Evolutionary conservation across 768 basidiomycete species (phyloP).

Genomic region (Leucocoprinus sp.): DNA sequence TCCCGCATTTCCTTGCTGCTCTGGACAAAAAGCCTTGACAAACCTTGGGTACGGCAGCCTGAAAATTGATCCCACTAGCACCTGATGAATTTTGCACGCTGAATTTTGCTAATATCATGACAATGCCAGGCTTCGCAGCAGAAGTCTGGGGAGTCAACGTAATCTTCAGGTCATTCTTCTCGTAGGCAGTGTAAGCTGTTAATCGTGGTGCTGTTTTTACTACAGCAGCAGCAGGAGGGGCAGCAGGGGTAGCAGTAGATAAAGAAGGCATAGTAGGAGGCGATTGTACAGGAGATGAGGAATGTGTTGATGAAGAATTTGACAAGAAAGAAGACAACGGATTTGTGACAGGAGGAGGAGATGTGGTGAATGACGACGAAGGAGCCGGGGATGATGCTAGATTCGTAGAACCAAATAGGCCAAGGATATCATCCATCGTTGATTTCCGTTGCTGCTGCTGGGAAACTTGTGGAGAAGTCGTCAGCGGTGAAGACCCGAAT

Average conservation of each 20-base stretch:
- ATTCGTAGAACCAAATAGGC: constrained; percentile 63
- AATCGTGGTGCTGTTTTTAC: constrained; percentile 42
- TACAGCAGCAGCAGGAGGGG: constrained; percentile 28
- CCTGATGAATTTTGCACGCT: constrained; percentile 49
- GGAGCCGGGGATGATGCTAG: constrained; percentile 22
- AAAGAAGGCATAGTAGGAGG: too few relatives aligned
- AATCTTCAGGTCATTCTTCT: constrained; percentile 84
- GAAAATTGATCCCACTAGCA: constrained; percentile 74
- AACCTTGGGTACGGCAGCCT: constrained; percentile 96
- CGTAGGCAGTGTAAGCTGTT: constrained; percentile 79
- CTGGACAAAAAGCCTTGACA: constrained; percentile 1
- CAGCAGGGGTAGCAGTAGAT: constrained; percentile 11
- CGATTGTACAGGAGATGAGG: constrained; percentile 6
- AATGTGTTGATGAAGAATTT: constrained; percentile 16
- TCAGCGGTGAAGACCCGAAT: constrained; percentile 50
- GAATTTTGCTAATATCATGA: constrained; percentile 88
- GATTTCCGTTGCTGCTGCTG: constrained; percentile 42
- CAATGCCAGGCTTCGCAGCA: constrained; percentile 72
- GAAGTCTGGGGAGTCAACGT: constrained; percentile 86
- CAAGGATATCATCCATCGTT: constrained; percentile 84
- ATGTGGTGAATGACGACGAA: constrained; percentile 12
- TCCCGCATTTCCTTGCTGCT: neutral
- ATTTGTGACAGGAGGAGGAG: constrained; percentile 9
- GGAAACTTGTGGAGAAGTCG: constrained; percentile 29
- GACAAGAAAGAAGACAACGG: constrained; percentile 16